Evolutionary conservation across 208 protist genomes (phyloP), one percentile per base, ranked within the genome.

Genomic region (Trypanosoma brucei): DNA sequence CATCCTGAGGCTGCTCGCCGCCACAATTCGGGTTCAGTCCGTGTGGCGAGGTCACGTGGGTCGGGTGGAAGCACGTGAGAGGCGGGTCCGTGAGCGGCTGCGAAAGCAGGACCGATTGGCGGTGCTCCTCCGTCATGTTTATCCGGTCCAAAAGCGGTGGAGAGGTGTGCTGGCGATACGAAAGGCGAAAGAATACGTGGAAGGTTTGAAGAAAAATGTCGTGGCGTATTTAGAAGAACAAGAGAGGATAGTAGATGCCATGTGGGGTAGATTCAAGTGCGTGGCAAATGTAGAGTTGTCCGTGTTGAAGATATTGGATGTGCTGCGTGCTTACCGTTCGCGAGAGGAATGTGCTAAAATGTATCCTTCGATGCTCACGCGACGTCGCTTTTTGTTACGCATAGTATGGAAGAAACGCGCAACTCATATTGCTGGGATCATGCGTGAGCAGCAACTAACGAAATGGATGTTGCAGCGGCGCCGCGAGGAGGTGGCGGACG

Each of bases 401-500:
- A 76, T 78, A 34, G 65, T 90, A 3, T 70, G 72, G 55, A 63
- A 68, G 14, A 58, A 63, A 6, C 71, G 77, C n/a, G 80, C 68
- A 2, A 36, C 39, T 34, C 11, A 67, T 1, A 14, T 62, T 52
- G 48, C 79, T 8, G 38, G 62, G 50, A 30, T 34, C 8, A 61
- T 88, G 22, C 72, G 68, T n/a, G 59, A 68, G 44, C 75, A 76
- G 9, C 71, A 55, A 2, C 9, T 34, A 30, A 40, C 55, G 0
- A 5, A 3, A 34, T 60, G 74, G 37, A 49, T 59, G 7, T 36
- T 76, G 61, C 42, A 59, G 65, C 72, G 80, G 33, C 73, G 78
- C 6, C 68, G 71, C 0, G 81, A 91, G 65, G 81, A 86, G 50
- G 84, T 86, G 11, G 50, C 59, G 1, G 76, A 80, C 38, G 87